Evolutionary conservation across 2,329 filamentous ascomycete species (phyloP).

Genomic region (Scedosporium boydii): DNA sequence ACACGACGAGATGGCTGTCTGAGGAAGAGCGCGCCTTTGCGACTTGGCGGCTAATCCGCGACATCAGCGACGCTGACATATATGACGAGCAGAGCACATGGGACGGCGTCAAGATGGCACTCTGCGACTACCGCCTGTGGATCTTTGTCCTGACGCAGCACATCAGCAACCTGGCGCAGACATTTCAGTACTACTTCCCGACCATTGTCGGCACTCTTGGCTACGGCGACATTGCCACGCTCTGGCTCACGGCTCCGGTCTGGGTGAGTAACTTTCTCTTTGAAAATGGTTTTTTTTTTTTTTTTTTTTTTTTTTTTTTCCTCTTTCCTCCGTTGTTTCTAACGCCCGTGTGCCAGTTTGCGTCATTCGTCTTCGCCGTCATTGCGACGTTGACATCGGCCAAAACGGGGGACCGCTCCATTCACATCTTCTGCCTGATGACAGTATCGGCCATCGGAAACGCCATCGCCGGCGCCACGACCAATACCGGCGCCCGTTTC

Average conservation of each 20-base stretch:
- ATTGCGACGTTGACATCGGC: constrained; percentile 45
- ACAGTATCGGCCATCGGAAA: constrained; percentile 42
- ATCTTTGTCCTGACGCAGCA: constrained; percentile 46
- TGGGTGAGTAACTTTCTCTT: constrained; percentile 28
- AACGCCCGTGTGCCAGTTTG: neutral
- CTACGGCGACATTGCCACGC: constrained; percentile 41
- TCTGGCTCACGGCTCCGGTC: constrained; percentile 48
- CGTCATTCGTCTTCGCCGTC: constrained; percentile 39
- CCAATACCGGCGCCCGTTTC: constrained; percentile 41
- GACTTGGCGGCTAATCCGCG: constrained; percentile 41
- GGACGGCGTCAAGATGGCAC: constrained; percentile 36
- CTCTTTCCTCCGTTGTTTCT: neutral
- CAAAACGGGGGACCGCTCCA: constrained; percentile 41
- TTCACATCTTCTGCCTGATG: constrained; percentile 46
- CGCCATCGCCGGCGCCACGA: constrained; percentile 42
- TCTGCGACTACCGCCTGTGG: constrained; percentile 40
- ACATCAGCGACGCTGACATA: constrained; percentile 29
- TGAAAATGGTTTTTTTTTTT: neutral
- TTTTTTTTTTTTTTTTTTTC: neutral
- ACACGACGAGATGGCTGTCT: constrained; percentile 6
- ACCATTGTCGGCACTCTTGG: constrained; percentile 53
- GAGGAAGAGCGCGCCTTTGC: constrained; percentile 37
- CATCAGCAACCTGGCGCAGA: constrained; percentile 39
- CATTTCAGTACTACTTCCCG: constrained; percentile 58
- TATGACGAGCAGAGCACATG: constrained; percentile 23